Percentiles rank a stretch among this genome's conserved stretches.
phyloP scores from a whole-genome alignment of 2,329 filamentous ascomycete species.

The Fusarium tupiense region DNA sequence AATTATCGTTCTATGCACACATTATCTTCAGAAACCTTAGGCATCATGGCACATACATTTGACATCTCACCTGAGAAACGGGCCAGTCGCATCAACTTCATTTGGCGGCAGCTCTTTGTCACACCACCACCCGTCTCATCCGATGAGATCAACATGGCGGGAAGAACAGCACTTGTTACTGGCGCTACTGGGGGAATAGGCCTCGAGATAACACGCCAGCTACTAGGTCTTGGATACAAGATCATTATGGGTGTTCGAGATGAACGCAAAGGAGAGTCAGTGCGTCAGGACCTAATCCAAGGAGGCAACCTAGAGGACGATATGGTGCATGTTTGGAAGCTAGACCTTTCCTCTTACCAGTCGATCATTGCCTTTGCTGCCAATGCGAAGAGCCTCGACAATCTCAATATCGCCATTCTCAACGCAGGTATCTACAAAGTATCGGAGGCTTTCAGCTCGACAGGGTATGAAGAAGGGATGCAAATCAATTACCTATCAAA shows the following conservation, averaged over 20 bases:
- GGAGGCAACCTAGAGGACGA: background rate
- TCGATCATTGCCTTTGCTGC: background rate
- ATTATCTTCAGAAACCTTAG: background rate
- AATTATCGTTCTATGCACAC: no score
- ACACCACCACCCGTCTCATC: background rate
- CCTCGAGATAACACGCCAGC: background rate
- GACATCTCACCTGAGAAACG: background rate
- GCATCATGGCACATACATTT: background rate
- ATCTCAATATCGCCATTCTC: background rate
- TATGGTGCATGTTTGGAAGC: background rate
- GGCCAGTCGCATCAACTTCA: background rate
- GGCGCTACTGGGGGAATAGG: background rate
- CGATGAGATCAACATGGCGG: background rate
- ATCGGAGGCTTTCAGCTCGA: background rate
- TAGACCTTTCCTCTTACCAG: background rate
- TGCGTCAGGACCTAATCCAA: fast-evolving
- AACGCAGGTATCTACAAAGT: background rate
- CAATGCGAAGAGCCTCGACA: background rate
- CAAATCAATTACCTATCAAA: background rate
- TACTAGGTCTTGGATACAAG: background rate
- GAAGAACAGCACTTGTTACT: background rate
- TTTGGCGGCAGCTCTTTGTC: background rate
- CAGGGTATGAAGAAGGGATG: background rate
- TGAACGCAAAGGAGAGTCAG: background rate
- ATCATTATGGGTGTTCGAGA: background rate